Base-by-base conservation (phyloP, 2,329 filamentous ascomycete species). In the Fusarium avenaceum region DNA sequence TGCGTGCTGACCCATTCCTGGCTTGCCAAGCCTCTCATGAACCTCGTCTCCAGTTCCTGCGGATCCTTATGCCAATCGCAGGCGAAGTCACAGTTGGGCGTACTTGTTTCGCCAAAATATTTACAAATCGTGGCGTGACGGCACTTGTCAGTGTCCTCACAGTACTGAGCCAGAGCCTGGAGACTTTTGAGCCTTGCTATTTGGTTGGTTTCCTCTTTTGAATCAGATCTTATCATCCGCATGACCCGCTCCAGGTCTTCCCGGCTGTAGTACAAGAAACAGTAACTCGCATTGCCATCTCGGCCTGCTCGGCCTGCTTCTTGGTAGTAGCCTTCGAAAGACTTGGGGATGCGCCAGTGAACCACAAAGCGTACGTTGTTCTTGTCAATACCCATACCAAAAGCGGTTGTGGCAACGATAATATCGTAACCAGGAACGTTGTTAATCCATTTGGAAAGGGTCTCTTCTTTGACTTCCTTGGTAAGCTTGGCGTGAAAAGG, bases 371-470 rank as follows among this genome's bases (percentile, higher is more conserved):
- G 91, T 13, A 98, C 95, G 72, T 97, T 91, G 52, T 96, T 89
- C 78, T 97, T 97, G 79, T 98, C 94, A 68, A 98, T 97, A 26
- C 95, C 95, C 95, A 98, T 98, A 4, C 95, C 95, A 74, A 98
- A 98, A 0, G 95, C 95, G 2, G 93, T 98, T 0, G 95, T 98
- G 3, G 95, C 95, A 28, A 97, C 94, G 63, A 98, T 95, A 48
- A 98, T 89, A 76, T 96, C 94, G 80, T 96, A 97, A 2, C 91
- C 91, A 26, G 86, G 84, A 54, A 88, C 86, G 76, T 93, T 92
- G 55, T 85, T 84, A 45, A 94, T 89, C 92, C 92, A 95, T 19
- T 86, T 86, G 17, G 85, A 79, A 6, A 94, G 83, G 2, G 91
- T 91, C 60, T 91, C 87, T 69, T 92, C 90, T 74, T 93, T 94